These are phyloP conservation scores for Aspergillus eucalypticola DNA, from an alignment of 2,329 filamentous ascomycete species.

Conservation along the genomic window DNA sequence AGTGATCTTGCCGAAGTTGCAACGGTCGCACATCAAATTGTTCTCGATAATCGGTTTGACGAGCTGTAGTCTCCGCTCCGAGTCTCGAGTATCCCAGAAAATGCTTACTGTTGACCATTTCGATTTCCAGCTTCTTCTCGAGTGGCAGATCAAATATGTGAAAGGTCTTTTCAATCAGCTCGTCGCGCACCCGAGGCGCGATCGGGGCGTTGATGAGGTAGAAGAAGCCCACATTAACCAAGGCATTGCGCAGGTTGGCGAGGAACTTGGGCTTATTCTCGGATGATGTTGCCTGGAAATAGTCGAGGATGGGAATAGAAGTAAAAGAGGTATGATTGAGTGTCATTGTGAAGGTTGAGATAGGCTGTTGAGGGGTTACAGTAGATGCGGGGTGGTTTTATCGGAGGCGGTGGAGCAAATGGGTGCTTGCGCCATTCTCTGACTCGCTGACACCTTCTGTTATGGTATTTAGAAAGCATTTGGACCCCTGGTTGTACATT, in stretches of 20 bases:
- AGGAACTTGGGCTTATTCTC: constrained; percentile 31
- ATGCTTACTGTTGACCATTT: constrained; percentile 44
- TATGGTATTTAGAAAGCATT: too few relatives aligned
- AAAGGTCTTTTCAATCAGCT: constrained; percentile 41
- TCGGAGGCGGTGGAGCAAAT: neutral
- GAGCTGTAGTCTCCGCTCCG: constrained; percentile 36
- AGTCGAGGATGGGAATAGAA: constrained; percentile 36
- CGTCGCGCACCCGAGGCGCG: constrained; percentile 21
- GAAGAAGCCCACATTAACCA: constrained; percentile 41
- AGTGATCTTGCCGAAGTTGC: constrained; percentile 18
- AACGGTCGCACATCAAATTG: constrained; percentile 36
- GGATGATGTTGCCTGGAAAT: constrained; percentile 21
- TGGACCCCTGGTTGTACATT: too few relatives aligned
- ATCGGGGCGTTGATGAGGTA: constrained; percentile 35
- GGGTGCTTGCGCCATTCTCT: neutral
- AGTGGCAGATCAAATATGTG: constrained; percentile 47
- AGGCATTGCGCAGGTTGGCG: constrained; percentile 30
- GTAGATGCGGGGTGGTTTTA: neutral
- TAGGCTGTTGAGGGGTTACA: neutral
- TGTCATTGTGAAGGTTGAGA: neutral
- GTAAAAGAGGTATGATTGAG: constrained; percentile 32
- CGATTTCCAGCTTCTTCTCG: constrained; percentile 52
- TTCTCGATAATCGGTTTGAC: constrained; percentile 37
- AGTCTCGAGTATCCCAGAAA: constrained; percentile 40
- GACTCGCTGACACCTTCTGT: neutral